Conservation (phyloP, 345 rosid genomes). For the Zanthoxylum bungeanum region DNA sequence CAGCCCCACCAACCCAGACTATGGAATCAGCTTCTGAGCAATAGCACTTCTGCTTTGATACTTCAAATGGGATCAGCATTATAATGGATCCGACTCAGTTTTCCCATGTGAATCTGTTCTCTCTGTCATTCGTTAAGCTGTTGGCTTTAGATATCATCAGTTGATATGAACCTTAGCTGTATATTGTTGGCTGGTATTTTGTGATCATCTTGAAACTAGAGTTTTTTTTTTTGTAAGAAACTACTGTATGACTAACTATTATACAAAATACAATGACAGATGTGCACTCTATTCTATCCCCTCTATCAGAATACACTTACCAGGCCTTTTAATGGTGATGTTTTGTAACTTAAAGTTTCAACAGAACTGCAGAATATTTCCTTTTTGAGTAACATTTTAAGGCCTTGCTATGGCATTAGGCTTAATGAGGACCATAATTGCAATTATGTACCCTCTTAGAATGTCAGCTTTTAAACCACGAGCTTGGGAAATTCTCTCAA, state of each 20-base stretch:
- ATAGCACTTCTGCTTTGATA: neutral
- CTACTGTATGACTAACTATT: neutral
- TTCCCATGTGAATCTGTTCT: neutral
- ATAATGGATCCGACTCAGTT: neutral
- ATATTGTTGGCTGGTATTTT: neutral
- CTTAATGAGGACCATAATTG: too few relatives aligned
- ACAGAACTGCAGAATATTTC: neutral
- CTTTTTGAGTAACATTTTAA: too few relatives aligned
- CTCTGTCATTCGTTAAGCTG: neutral
- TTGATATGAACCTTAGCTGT: neutral
- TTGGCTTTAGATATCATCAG: neutral
- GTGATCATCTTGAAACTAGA: neutral
- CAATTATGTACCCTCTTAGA: neutral
- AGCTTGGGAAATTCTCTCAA: neutral
- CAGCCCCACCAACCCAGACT: constrained; percentile 54
- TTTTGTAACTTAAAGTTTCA: neutral
- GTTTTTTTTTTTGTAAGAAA: neutral
- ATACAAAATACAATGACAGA: neutral
- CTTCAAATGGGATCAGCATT: neutral
- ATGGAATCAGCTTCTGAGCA: constrained; percentile 45
- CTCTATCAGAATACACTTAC: neutral
- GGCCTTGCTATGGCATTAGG: too few relatives aligned
- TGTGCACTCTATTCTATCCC: neutral
- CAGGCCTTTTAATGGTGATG: neutral
- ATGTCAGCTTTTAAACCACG: neutral